phyloP scores from a whole-genome alignment of 2,329 filamentous ascomycete species.

The Neonectria sp. region DNA sequence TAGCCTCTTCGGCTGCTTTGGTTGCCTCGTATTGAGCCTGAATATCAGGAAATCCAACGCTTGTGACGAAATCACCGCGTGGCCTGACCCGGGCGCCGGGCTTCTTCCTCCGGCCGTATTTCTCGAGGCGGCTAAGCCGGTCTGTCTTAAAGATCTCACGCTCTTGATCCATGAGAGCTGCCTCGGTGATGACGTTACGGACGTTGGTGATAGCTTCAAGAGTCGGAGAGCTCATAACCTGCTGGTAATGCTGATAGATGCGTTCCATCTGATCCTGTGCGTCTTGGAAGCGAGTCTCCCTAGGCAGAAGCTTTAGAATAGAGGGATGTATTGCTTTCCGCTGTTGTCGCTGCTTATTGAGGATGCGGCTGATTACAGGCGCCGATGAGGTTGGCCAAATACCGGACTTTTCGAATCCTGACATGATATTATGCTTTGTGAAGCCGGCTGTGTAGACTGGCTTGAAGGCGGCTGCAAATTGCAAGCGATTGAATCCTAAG shows the following conservation, averaged over 20 bases:
- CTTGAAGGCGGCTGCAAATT: background rate
- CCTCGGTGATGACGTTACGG: background rate
- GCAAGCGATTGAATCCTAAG: background rate
- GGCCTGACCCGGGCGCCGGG: background rate
- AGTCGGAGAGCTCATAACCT: slow-evolving; percentile 4
- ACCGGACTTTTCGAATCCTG: no score
- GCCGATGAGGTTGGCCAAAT: background rate
- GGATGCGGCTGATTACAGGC: background rate
- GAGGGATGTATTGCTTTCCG: slow-evolving; percentile 5
- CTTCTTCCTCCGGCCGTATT: background rate
- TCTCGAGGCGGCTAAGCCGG: background rate
- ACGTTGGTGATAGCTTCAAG: background rate
- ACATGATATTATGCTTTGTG: slow-evolving; percentile 7
- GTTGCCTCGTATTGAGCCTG: background rate
- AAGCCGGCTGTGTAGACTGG: background rate
- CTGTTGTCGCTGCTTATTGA: slow-evolving; percentile 4
- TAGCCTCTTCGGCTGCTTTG: background rate
- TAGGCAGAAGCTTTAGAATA: background rate
- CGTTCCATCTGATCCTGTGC: background rate
- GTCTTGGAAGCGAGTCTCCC: no score
- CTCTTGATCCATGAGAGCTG: background rate
- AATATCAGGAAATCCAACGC: slow-evolving; percentile 1
- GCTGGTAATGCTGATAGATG: background rate
- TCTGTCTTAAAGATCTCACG: background rate
- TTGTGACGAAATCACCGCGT: slow-evolving; percentile 1